Evolutionary conservation across 2,329 filamentous ascomycete genomes (phyloP), one percentile per base, ranked within the genome.

Genomic region (Apiospora sp.): DNA sequence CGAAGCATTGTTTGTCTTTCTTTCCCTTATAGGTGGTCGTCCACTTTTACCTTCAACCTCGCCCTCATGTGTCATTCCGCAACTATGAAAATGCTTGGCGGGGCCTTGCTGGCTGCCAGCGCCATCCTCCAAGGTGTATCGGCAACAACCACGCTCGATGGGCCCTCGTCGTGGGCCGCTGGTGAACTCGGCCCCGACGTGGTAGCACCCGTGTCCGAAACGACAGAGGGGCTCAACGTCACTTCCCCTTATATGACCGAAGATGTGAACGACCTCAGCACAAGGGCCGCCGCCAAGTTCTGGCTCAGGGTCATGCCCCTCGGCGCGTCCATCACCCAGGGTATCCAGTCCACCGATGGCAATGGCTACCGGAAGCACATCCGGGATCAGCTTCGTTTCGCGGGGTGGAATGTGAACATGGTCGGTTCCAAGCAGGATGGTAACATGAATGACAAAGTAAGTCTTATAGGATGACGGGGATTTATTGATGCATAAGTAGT

Each of bases 321-420:
- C 1, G 75, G 75, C 8, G 75, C 73, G 16, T 76, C 75, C 69
- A 77, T 77, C 71, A 75, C 74, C 27, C 68, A 61, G 30, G 75
- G 75, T n/a, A 24, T 48, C 22, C 30, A 4, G 1, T 73, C 71
- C 7, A 58, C 41, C 6, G 51, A 68, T 44, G 72, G 73, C 41
- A 77, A 76, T 41, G 75, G 75, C 48, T 77, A 75, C 51, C 72
- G 72, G 12, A 69, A 71, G 34, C 48, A 44, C 48, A 44, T 73
- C 5, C 49, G 68, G 19, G 71, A 72, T 22, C 51, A 71, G 37
- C 67, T 72, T 22, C 37, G 41, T 5, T 49, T 58, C 58, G 51
- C 37, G 24, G 71, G 71, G 3, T 72, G 71, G 71, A 70, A 68
- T 30, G 71, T 72, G 27, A 68, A 72, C n/a, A 72, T 72, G 71